Conservation (phyloP, 148 eudicot genomes). For the Cornus suecica region DNA sequence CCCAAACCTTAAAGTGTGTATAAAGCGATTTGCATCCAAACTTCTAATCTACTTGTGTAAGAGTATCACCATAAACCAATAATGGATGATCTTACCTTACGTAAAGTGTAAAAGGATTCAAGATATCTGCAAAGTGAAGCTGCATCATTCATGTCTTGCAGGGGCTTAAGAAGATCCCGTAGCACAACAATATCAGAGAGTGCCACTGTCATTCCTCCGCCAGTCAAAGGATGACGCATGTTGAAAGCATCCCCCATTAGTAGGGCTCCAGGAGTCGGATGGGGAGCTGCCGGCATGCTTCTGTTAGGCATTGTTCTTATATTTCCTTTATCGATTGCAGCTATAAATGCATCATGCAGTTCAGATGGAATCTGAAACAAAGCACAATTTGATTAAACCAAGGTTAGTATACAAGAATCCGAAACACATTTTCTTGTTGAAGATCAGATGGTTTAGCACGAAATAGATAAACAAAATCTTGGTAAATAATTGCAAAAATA, state of each 20-base stretch:
- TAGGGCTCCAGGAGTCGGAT: not conserved
- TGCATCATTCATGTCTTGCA: not conserved
- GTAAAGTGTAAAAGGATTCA: not conserved
- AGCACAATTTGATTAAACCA: not conserved
- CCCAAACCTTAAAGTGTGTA: not conserved
- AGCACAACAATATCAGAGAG: conserved; percentile 4
- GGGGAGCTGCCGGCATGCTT: not conserved
- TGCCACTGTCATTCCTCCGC: conserved; percentile 2
- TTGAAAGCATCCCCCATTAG: conserved; percentile 6
- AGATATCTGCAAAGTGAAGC: not conserved
- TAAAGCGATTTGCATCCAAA: not conserved
- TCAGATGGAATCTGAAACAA: not conserved
- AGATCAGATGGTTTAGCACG: not conserved
- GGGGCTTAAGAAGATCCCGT: conserved; percentile 1
- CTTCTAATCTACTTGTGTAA: not conserved
- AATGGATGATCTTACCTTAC: conserved; percentile 23
- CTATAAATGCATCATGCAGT: not conserved
- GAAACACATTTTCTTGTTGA: not conserved
- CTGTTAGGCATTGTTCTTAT: conserved; percentile 4
- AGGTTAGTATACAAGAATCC: not conserved
- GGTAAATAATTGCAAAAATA: too few species aligned
- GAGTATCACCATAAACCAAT: not conserved
- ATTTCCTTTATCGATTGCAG: not conserved
- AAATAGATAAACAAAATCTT: not conserved
- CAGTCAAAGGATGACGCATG: conserved; percentile 5